Conservation (phyloP, 2,329 filamentous ascomycete genomes). For the Cryphonectria carpinicola region DNA sequence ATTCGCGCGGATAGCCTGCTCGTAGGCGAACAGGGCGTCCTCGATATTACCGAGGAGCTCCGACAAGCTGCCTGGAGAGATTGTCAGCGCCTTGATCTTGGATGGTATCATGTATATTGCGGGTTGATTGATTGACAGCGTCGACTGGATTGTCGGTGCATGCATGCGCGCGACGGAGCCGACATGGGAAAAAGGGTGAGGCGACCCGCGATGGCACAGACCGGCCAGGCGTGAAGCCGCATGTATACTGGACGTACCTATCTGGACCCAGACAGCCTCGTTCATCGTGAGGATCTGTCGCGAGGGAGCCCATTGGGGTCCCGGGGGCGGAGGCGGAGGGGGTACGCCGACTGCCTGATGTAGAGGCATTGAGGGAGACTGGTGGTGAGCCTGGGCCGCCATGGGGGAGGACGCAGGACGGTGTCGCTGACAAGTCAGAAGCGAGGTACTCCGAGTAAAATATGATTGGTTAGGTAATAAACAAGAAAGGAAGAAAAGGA, state of each 20-base stretch:
- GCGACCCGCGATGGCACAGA: not conserved
- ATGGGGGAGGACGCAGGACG: constrained; percentile 47
- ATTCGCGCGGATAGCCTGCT: constrained; percentile 86
- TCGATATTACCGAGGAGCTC: constrained; percentile 89
- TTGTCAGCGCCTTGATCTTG: constrained; percentile 38
- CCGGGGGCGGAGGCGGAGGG: constrained; percentile 61
- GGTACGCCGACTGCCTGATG: constrained; percentile 60
- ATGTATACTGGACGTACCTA: constrained; percentile 66
- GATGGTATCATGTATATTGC: constrained; percentile 25
- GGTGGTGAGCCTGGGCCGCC: constrained; percentile 70
- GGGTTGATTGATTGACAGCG: not conserved
- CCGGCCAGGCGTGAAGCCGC: constrained; percentile 19
- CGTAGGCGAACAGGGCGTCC: constrained; percentile 87
- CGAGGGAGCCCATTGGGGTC: constrained; percentile 64
- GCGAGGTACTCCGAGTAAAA: not conserved
- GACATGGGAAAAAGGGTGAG: constrained; percentile 21
- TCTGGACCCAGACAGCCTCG: constrained; percentile 88
- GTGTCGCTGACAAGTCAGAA: constrained; percentile 7
- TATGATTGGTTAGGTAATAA: not conserved
- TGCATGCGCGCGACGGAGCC: not conserved
- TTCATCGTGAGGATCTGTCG: constrained; percentile 80
- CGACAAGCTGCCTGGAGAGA: constrained; percentile 71
- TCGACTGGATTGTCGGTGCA: not conserved
- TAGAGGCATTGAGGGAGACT: constrained; percentile 77
- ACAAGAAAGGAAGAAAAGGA: constrained; percentile 1